These are phyloP conservation scores for Mychonastes homosphaera DNA, from an alignment of 139 green algal species.

Conservation along the genomic window DNA sequence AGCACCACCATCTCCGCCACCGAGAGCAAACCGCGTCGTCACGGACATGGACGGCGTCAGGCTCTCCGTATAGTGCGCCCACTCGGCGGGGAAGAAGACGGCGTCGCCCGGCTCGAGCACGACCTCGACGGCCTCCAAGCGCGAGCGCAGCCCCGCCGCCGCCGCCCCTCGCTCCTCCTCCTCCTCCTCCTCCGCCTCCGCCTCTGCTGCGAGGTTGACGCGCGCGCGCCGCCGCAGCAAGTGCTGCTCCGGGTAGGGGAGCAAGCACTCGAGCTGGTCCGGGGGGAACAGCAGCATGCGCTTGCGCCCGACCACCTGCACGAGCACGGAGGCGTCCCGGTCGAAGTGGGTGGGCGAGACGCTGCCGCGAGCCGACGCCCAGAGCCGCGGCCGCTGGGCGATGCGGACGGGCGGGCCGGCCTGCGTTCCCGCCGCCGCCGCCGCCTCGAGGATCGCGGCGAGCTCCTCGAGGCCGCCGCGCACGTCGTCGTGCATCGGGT, in stretches of 20 bases:
- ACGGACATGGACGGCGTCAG: constrained; percentile 8
- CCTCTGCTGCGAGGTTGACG: no score
- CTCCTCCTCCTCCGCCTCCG: no score
- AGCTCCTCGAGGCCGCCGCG: no score
- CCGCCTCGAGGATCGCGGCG: no score
- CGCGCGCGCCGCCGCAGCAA: constrained; percentile 22
- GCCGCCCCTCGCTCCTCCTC: no score
- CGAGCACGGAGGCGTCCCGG: constrained; percentile 22
- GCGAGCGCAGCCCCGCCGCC: not conserved
- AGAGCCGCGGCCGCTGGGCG: constrained; percentile 25
- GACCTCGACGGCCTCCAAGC: constrained; percentile 24
- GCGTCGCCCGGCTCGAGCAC: constrained; percentile 33
- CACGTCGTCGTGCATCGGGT: no score
- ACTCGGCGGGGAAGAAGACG: constrained; percentile 32
- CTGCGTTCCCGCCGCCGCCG: not conserved
- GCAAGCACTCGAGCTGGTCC: constrained; percentile 14
- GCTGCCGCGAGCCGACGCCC: constrained; percentile 23
- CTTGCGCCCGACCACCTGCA: constrained; percentile 29
- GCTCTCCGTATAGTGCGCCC: constrained; percentile 42
- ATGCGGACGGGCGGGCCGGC: not conserved
- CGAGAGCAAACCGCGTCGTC: no score
- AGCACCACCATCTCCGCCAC: no score
- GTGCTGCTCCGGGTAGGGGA: constrained; percentile 29
- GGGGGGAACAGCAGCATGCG: constrained; percentile 32
- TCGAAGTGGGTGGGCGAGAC: constrained; percentile 39